Percentiles rank a stretch among this genome's conserved stretches.
Evolutionary conservation across 495 filamentous ascomycete genomes (phyloP).

Genomic region (Neurospora sp.): DNA sequence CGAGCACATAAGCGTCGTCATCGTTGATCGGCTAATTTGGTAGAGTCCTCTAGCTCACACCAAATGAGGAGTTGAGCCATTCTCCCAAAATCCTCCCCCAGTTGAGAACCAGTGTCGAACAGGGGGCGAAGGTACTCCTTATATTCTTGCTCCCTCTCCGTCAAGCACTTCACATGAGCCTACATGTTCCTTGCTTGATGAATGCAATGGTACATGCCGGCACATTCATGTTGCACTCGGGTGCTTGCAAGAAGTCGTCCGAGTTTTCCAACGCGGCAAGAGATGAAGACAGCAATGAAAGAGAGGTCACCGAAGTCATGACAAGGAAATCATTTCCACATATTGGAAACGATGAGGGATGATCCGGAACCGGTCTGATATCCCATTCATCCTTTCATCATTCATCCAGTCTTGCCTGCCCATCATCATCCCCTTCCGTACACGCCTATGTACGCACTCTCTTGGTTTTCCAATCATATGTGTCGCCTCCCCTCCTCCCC

Average conservation of each 20-base stretch:
- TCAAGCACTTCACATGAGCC: background rate
- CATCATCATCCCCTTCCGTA: background rate
- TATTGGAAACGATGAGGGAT: background rate
- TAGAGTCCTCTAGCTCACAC: background rate
- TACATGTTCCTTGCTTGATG: background rate
- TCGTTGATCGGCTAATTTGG: background rate
- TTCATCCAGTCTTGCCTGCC: background rate
- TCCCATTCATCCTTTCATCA: background rate
- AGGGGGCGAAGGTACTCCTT: background rate
- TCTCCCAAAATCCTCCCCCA: background rate
- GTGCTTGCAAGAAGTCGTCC: background rate
- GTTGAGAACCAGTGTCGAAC: background rate
- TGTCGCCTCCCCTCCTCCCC: background rate
- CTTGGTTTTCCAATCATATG: background rate
- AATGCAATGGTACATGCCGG: background rate
- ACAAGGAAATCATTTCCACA: background rate
- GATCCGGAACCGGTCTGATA: background rate
- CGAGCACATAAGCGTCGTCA: background rate
- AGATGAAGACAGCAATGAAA: background rate
- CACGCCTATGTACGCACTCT: background rate
- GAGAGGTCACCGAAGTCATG: background rate
- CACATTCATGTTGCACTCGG: background rate
- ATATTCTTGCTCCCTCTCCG: background rate
- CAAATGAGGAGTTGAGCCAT: background rate
- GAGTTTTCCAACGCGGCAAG: background rate